phyloP scores from a whole-genome alignment of 2,329 filamentous ascomycete species.

The Trichoderma koningii region DNA sequence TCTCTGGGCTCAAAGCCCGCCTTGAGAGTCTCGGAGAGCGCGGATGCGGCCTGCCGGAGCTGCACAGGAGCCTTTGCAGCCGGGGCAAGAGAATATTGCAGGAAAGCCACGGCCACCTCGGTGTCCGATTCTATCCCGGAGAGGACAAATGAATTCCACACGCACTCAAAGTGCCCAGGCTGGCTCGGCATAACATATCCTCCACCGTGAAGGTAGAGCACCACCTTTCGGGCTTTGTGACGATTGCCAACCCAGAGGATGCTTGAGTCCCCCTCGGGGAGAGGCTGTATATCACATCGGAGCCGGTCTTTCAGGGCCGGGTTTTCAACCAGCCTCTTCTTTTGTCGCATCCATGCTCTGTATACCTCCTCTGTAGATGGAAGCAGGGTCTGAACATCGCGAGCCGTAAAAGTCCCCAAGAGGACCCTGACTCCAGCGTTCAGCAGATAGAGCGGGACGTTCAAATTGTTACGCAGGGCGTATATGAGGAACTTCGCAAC shows the following conservation, averaged over 20 bases:
- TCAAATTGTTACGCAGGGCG: conserved; percentile 30
- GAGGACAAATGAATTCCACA: conserved; percentile 35
- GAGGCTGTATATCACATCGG: conserved; percentile 30
- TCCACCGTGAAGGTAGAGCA: conserved; percentile 39
- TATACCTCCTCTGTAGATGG: conserved; percentile 32
- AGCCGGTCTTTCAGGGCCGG: conserved; percentile 28
- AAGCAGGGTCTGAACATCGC: conserved; percentile 33
- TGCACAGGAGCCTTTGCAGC: conserved; percentile 38
- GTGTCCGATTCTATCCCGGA: conserved; percentile 29
- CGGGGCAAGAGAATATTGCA: conserved; percentile 42
- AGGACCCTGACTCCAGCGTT: conserved; percentile 30
- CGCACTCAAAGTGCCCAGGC: conserved; percentile 35
- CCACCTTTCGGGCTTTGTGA: conserved; percentile 34
- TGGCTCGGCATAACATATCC: conserved; percentile 33
- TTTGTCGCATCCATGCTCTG: conserved; percentile 32
- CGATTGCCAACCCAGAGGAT: conserved; percentile 38
- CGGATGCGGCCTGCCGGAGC: conserved; percentile 39
- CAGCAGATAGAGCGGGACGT: conserved; percentile 25
- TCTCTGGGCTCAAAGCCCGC: conserved; percentile 37
- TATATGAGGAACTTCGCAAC: conserved; percentile 28
- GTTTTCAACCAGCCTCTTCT: conserved; percentile 26
- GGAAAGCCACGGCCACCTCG: conserved; percentile 38
- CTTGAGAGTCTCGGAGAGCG: conserved; percentile 37
- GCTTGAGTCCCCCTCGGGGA: conserved; percentile 28
- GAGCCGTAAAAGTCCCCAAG: conserved; percentile 31